Conservation (phyloP, 495 filamentous ascomycete genomes). For the Tuber brumale region DNA sequence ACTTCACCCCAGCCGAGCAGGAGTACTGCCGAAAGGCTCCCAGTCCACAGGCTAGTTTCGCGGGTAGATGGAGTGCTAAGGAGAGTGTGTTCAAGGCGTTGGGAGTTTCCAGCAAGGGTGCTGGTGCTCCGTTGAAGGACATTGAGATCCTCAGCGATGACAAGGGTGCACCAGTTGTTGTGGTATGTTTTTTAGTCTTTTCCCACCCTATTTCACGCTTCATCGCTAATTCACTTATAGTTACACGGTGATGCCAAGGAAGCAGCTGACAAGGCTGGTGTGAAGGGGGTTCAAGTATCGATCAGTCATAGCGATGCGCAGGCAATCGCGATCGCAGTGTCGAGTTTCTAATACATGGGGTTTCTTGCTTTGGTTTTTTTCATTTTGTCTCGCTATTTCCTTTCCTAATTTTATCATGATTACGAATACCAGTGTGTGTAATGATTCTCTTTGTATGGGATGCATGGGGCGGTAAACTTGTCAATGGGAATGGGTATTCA, state of each 20-base stretch:
- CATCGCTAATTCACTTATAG: slow-evolving; percentile 51
- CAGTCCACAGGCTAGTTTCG: slow-evolving; percentile 73
- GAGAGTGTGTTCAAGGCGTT: slow-evolving; percentile 98
- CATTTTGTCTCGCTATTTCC: not conserved
- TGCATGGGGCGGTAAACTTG: slow-evolving; percentile 4
- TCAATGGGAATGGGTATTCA: slow-evolving; percentile 3
- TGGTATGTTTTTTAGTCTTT: slow-evolving; percentile 51
- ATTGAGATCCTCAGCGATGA: slow-evolving; percentile 83
- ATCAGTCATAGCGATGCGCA: slow-evolving; percentile 91
- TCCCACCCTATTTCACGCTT: not conserved
- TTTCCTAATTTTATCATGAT: not conserved
- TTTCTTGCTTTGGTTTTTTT: not conserved
- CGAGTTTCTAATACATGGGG: slow-evolving; percentile 23
- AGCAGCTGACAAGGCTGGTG: slow-evolving; percentile 73
- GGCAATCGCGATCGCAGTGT: slow-evolving; percentile 75
- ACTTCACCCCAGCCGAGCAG: slow-evolving; percentile 79
- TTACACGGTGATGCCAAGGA: slow-evolving; percentile 74
- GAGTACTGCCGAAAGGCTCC: slow-evolving; percentile 75
- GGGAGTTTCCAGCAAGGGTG: slow-evolving; percentile 79
- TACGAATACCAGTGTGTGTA: slow-evolving; percentile 1
- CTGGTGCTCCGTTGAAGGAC: slow-evolving; percentile 81
- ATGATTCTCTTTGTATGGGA: slow-evolving; percentile 1
- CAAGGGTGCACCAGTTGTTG: slow-evolving; percentile 73
- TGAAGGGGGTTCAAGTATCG: slow-evolving; percentile 81
- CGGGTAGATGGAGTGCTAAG: slow-evolving; percentile 92